Percentiles rank a stretch among this genome's conserved stretches.
These are phyloP conservation scores for Clitocybe nebularis DNA, from an alignment of 1,284 basidiomycete genomes.

Conservation along the genomic window DNA sequence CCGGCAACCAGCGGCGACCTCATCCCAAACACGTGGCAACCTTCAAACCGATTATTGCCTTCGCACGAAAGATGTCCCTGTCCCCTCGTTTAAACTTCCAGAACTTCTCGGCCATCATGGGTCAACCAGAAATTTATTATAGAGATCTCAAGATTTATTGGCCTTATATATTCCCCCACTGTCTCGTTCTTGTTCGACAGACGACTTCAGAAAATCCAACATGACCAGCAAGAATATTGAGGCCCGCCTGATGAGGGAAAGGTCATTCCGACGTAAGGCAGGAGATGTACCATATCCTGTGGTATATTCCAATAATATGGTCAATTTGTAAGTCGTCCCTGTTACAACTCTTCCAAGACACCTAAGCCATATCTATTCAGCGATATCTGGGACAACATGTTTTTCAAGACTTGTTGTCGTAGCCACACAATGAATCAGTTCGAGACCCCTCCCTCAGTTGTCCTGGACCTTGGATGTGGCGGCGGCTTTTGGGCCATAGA, in stretches of 20 bases:
- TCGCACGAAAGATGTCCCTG: conserved; percentile 15
- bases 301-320: conserved; percentile 41
- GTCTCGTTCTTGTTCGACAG: conserved; percentile 8
- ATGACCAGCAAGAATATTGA: conserved; percentile 40
- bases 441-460: conserved; percentile 42
- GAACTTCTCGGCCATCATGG: conserved; percentile 21
- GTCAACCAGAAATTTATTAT: conserved; percentile 11
- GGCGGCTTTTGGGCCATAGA: conserved; percentile 72
- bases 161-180: conserved; percentile 13
- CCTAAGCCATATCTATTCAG: conserved; percentile 30
- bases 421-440: conserved; percentile 53
- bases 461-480: conserved; percentile 79
- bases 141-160: conserved; percentile 13
- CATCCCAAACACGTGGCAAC: conserved; percentile 16
- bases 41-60: conserved; percentile 7
- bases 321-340: conserved; percentile 46
- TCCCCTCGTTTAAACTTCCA: conserved; percentile 9
- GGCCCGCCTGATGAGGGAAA: conserved; percentile 37
- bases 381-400: conserved; percentile 67
- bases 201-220: conserved; percentile 11
- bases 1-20: conserved; percentile 12
- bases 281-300: conserved; percentile 55
- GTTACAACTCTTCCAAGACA: conserved; percentile 1
- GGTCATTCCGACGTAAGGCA: conserved; percentile 36
- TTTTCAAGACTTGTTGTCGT: conserved; percentile 45